Percentiles rank a stretch among this genome's conserved stretches.
These are phyloP conservation scores for Gastrodia elata DNA, from an alignment of 106 monocot species.

Conservation along the genomic window DNA sequence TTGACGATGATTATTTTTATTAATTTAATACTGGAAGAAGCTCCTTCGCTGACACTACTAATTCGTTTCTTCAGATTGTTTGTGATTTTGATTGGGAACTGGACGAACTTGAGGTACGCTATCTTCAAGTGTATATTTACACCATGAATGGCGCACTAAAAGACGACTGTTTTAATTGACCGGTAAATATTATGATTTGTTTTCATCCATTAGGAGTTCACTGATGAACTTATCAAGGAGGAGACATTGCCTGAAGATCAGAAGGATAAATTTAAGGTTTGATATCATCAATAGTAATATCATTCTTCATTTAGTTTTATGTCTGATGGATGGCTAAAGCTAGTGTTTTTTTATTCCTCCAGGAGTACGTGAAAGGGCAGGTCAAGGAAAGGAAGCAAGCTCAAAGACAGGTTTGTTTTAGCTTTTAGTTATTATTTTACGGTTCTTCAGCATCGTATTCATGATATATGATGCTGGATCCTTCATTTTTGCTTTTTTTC, in stretches of 20 bases:
- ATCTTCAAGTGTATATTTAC: neutral
- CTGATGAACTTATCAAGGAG: conserved; percentile 40
- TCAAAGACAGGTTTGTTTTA: conserved; percentile 53
- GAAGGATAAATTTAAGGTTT: conserved; percentile 85
- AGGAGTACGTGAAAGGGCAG: conserved; percentile 75
- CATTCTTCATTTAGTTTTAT: too few species aligned
- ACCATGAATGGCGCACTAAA: too few species aligned
- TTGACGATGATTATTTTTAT: neutral
- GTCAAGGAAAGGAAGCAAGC: conserved; percentile 68
- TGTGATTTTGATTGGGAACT: conserved; percentile 70
- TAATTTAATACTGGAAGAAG: neutral
- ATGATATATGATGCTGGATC: too few species aligned
- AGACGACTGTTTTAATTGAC: too few species aligned
- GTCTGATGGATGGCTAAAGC: neutral
- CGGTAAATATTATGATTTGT: neutral
- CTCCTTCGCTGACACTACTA: neutral
- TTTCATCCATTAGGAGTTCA: conserved; percentile 55
- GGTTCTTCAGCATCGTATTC: neutral
- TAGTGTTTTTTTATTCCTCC: conserved; percentile 6
- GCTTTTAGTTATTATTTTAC: too few species aligned
- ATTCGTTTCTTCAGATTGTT: conserved; percentile 37
- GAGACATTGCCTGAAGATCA: conserved; percentile 58
- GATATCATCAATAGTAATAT: neutral
- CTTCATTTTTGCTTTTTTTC: neutral
- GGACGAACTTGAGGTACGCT: conserved; percentile 49